Percentiles rank a stretch among this genome's conserved stretches.
These are phyloP conservation scores for Canariomyces notabilis DNA, from an alignment of 2,329 filamentous ascomycete species.

Conservation along the genomic window DNA sequence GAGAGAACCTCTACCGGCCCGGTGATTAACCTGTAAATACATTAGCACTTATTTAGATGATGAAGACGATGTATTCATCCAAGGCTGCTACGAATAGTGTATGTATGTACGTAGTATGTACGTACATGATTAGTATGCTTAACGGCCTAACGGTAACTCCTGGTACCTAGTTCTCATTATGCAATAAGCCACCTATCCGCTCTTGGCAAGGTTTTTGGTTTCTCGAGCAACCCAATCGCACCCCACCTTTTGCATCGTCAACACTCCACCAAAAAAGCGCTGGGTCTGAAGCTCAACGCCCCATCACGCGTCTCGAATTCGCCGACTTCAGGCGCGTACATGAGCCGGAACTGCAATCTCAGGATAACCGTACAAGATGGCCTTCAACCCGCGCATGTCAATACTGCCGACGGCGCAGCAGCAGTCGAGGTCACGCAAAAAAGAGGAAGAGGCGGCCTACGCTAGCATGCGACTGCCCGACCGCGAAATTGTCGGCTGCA, in stretches of 20 bases:
- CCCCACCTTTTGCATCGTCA: neutral
- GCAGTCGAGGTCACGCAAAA: constrained; percentile 50
- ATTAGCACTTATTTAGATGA: too few relatives aligned
- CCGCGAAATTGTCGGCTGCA: constrained; percentile 89
- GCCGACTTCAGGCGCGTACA: neutral
- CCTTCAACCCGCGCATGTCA: constrained; percentile 57
- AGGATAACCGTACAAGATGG: constrained; percentile 37
- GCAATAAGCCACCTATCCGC: neutral
- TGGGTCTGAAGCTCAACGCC: neutral
- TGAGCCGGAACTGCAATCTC: neutral
- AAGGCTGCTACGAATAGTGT: too few relatives aligned
- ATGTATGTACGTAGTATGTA: too few relatives aligned
- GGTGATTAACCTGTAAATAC: too few relatives aligned
- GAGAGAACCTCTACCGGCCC: too few relatives aligned
- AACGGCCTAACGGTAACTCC: too few relatives aligned
- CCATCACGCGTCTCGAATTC: constrained; percentile 5
- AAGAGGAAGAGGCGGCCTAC: constrained; percentile 55
- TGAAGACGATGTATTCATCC: too few relatives aligned
- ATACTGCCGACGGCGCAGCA: constrained; percentile 52
- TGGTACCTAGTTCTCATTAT: neutral
- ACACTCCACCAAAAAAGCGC: neutral
- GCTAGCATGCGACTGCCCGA: constrained; percentile 58
- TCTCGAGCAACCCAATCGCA: neutral
- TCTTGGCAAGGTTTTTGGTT: neutral
- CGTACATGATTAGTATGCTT: too few relatives aligned